Evolutionary conservation across 1,284 basidiomycete genomes (phyloP), one percentile per base, ranked within the genome.

Genomic region (Bondarzewia mesenterica): DNA sequence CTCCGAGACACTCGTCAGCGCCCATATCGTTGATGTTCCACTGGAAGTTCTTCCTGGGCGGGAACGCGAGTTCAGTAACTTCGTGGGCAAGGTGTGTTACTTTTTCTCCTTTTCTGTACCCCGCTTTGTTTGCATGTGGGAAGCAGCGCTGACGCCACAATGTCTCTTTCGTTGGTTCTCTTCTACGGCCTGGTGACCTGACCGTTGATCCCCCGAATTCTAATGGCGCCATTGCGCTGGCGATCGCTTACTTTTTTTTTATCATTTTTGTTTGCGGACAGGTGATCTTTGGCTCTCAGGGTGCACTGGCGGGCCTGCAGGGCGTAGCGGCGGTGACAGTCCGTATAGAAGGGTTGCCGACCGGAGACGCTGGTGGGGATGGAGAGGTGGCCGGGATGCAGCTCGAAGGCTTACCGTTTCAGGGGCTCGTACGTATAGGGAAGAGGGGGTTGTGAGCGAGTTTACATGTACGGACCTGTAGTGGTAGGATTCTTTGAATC

Each of bases 21-120:
- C 86, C 4, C 70, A 72, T 53, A 74, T 89, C 40, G 71, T 74
- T 1, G 82, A 89, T 56, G 80, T 87, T 14, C 85, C 86, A 10
- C 64, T 89, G 23, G 68, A 86, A 50, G 83, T 89, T 15, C 66
- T 89, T 1, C 84, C 85, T 0, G 85, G 86, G 3, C 72, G 86
- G 41, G 74, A 87, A 61, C 75, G 72, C 50, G 76, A 85, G 54
- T 87, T 89, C 54, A 78, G 82, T 51, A 71, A 73, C 51, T 89
- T 89, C 52, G 76, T 89, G 15, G 66, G 73, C 54, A 89, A 89
- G 78, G 85, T 84, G 45, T 15, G 67, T 53, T 21, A 14, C 52
- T 42, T 23, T 10, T 26, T 27, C 50, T 52, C 35, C 29, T 49
- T 40, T 46, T 16, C 2, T 16, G 37, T 16, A 8, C 3, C 37